phyloP scores from a whole-genome alignment of 2,329 filamentous ascomycete genomes.

The Aspergillus tubingensis region DNA sequence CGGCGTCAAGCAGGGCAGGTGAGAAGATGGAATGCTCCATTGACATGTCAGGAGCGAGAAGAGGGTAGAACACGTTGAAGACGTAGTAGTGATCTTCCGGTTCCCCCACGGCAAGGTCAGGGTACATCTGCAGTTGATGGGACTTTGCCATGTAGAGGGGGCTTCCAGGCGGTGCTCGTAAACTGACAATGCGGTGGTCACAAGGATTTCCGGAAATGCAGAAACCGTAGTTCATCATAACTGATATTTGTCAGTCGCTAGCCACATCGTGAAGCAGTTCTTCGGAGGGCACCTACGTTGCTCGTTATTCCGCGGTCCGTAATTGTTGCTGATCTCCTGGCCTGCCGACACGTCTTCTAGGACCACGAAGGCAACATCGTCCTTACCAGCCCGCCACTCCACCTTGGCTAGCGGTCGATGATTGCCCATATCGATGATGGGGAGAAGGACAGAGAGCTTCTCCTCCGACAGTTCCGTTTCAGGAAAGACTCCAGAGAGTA shows the following conservation, averaged over 20 bases:
- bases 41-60: conserved; percentile 32
- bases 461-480: conserved; percentile 50
- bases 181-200: conserved; percentile 46
- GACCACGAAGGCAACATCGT: conserved; percentile 45
- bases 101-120: conserved; percentile 28
- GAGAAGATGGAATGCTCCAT: conserved; percentile 48
- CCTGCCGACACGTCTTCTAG: conserved; percentile 54
- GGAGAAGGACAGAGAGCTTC: conserved; percentile 68
- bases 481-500: conserved; percentile 41
- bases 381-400: conserved; percentile 56
- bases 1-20: conserved; percentile 44
- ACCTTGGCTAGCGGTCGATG: conserved; percentile 64
- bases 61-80: conserved; percentile 49
- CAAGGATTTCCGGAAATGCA: conserved; percentile 46
- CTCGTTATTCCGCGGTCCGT: conserved; percentile 74
- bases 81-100: conserved; percentile 45
- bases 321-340: conserved; percentile 67
- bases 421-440: conserved; percentile 71
- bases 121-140: conserved; percentile 37
- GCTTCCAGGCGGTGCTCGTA: conserved; percentile 42
- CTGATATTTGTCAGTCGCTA: conserved; percentile 23
- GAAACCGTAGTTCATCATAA: conserved; percentile 51
- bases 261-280: not conserved
- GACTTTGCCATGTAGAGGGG: conserved; percentile 43
- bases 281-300: conserved; percentile 48